Conservation (phyloP, 2,329 filamentous ascomycete species). For the Bipolaris victoriae region DNA sequence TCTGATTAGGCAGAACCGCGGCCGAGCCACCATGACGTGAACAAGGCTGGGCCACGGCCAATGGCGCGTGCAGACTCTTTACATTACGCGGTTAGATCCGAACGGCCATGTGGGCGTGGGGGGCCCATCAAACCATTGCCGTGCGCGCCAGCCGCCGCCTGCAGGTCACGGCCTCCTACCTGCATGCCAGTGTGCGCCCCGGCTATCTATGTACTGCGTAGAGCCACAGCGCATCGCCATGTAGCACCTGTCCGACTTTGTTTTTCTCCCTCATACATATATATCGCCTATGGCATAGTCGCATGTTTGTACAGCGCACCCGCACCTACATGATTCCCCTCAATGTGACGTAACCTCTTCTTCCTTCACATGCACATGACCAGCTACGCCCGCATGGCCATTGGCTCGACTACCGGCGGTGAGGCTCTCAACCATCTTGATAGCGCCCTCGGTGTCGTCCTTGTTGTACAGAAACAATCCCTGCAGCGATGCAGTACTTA, state of each 20-base stretch:
- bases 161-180: no score
- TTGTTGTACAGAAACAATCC: slow-evolving; percentile 97
- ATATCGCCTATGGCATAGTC: no score
- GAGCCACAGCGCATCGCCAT: no score
- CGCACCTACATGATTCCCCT: not conserved
- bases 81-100: not conserved
- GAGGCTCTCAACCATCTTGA: slow-evolving; percentile 75
- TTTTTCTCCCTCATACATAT: no score
- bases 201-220: no score
- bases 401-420: slow-evolving; percentile 36
- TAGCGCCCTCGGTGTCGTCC: slow-evolving; percentile 84
- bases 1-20: slow-evolving; percentile 30
- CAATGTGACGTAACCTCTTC: slow-evolving; percentile 13
- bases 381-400: slow-evolving; percentile 39
- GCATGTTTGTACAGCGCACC: not conserved
- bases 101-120: not conserved
- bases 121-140: not conserved
- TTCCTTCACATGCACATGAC: slow-evolving; percentile 37
- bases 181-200: no score
- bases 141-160: no score
- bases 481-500: slow-evolving; percentile 91
- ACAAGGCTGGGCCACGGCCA: not conserved
- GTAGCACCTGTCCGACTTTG: no score
- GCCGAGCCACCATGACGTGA: slow-evolving; percentile 6
- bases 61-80: not conserved